A percentile compares a stretch with the other conserved stretches of the same genome.
Evolutionary conservation across 2,329 filamentous ascomycete species (phyloP).

Genomic region (Penicillium sp.): DNA sequence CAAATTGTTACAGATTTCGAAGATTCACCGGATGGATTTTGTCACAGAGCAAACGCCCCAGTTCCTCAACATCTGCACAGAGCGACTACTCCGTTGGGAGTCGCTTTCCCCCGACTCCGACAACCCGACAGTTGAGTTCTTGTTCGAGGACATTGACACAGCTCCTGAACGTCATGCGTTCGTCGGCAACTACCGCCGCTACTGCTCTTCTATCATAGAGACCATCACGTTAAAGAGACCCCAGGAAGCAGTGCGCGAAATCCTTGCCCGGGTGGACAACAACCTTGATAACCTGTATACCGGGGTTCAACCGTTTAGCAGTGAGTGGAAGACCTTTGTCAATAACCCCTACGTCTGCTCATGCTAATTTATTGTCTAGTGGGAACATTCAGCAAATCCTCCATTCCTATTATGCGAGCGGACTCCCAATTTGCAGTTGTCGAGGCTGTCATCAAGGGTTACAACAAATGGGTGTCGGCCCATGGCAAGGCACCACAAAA

Average conservation of each 20-base stretch:
- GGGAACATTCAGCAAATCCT: slow-evolving; percentile 42
- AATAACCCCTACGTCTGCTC: not conserved
- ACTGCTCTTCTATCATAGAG: slow-evolving; percentile 85
- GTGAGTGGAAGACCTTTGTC: slow-evolving; percentile 46
- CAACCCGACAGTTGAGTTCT: slow-evolving; percentile 76
- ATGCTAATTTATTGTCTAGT: slow-evolving; percentile 24
- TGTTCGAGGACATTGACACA: slow-evolving; percentile 93
- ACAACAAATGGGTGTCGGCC: slow-evolving; percentile 71
- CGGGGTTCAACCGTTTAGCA: slow-evolving; percentile 65
- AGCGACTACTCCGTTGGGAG: slow-evolving; percentile 84
- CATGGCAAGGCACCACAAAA: slow-evolving; percentile 55
- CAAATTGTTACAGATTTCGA: slow-evolving; percentile 71
- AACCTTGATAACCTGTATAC: slow-evolving; percentile 76
- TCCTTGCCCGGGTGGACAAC: slow-evolving; percentile 75
- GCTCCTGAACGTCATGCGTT: slow-evolving; percentile 92
- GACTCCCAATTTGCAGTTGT: slow-evolving; percentile 90
- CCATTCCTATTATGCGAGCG: slow-evolving; percentile 61
- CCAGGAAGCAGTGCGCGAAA: slow-evolving; percentile 82
- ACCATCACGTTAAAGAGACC: slow-evolving; percentile 78
- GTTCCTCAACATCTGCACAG: slow-evolving; percentile 79
- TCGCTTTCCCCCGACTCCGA: slow-evolving; percentile 77
- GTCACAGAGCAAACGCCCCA: slow-evolving; percentile 67
- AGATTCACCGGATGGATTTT: slow-evolving; percentile 62
- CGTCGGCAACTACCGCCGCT: slow-evolving; percentile 90
- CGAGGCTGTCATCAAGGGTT: slow-evolving; percentile 85